phyloP scores from a whole-genome alignment of 2,329 filamentous ascomycete species.

The Colletotrichum shisoi region DNA sequence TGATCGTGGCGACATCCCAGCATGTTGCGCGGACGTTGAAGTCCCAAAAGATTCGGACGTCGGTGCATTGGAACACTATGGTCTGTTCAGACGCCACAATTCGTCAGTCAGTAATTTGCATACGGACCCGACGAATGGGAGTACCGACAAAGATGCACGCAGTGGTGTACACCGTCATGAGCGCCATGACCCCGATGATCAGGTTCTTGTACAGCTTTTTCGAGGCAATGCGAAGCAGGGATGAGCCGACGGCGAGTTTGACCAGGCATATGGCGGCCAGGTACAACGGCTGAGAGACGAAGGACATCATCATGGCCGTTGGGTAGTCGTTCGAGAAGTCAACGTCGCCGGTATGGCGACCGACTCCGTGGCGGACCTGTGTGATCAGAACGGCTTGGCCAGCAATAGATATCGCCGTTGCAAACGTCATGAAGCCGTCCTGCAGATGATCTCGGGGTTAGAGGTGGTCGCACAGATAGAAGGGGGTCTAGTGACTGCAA shows the following conservation, averaged over 20 bases:
- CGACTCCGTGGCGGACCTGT: slow-evolving; percentile 55
- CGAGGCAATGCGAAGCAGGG: slow-evolving; percentile 53
- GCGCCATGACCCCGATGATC: slow-evolving; percentile 50
- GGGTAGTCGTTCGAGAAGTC: slow-evolving; percentile 45
- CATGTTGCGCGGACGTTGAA: slow-evolving; percentile 50
- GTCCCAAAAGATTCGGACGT: slow-evolving; percentile 58
- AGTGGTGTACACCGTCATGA: slow-evolving; percentile 48
- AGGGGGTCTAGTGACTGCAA: slow-evolving; percentile 22
- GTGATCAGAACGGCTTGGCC: slow-evolving; percentile 53
- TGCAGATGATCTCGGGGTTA: slow-evolving; percentile 21
- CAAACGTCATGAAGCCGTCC: slow-evolving; percentile 46
- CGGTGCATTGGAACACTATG: slow-evolving; percentile 57
- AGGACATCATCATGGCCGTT: slow-evolving; percentile 53
- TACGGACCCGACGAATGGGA: not conserved
- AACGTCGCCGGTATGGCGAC: slow-evolving; percentile 56
- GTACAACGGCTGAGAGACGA: slow-evolving; percentile 55
- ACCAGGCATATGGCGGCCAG: slow-evolving; percentile 52
- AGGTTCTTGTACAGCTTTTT: slow-evolving; percentile 49
- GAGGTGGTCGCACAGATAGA: not conserved
- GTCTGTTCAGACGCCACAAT: slow-evolving; percentile 45
- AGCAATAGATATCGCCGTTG: slow-evolving; percentile 47
- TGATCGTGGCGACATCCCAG: slow-evolving; percentile 52
- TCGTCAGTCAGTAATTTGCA: not conserved
- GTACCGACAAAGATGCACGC: slow-evolving; percentile 50
- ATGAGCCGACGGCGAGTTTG: slow-evolving; percentile 54